These are phyloP conservation scores for Sugiyamaella qingdaonensis DNA, from an alignment of 805 yeast genomes.

Conservation along the genomic window DNA sequence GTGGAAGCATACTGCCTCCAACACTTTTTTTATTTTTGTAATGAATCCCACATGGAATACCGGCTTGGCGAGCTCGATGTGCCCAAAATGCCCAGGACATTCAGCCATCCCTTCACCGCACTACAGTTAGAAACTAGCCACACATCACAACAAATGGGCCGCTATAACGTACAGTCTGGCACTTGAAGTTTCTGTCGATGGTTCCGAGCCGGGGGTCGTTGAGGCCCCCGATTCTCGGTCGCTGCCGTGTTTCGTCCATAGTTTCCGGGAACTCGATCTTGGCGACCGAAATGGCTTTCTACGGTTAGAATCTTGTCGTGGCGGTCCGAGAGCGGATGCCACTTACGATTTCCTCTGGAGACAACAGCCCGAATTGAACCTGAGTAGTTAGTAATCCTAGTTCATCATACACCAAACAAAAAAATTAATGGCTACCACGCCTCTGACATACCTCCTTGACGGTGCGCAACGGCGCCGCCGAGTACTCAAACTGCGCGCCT, in stretches of 20 bases:
- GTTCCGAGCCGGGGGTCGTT: constrained; percentile 97
- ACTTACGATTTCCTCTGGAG: constrained; percentile 86
- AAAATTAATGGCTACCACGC: not conserved
- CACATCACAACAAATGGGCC: not conserved
- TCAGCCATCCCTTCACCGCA: constrained; percentile 99
- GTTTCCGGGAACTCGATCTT: constrained; percentile 98
- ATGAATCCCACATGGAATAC: constrained; percentile 95
- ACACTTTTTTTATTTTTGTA: constrained; percentile 86
- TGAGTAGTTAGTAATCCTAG: constrained; percentile 25
- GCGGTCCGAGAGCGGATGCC: not conserved
- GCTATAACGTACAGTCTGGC: constrained; percentile 65
- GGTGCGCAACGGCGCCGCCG: constrained; percentile 97
- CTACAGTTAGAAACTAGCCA: constrained; percentile 19
- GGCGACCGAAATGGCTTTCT: constrained; percentile 95
- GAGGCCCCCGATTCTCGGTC: constrained; percentile 94
- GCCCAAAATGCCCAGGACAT: constrained; percentile 99
- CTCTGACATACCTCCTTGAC: constrained; percentile 75
- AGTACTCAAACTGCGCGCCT: constrained; percentile 69
- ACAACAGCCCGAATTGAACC: constrained; percentile 94
- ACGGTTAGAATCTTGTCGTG: not conserved
- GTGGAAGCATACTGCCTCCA: constrained; percentile 97
- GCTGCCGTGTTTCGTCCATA: constrained; percentile 96
- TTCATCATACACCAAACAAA: not conserved
- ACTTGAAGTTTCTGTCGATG: constrained; percentile 92
- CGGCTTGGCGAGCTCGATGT: constrained; percentile 95